These are phyloP conservation scores for Botrytis squamosa DNA, from an alignment of 2,329 filamentous ascomycete species.

Conservation along the genomic window DNA sequence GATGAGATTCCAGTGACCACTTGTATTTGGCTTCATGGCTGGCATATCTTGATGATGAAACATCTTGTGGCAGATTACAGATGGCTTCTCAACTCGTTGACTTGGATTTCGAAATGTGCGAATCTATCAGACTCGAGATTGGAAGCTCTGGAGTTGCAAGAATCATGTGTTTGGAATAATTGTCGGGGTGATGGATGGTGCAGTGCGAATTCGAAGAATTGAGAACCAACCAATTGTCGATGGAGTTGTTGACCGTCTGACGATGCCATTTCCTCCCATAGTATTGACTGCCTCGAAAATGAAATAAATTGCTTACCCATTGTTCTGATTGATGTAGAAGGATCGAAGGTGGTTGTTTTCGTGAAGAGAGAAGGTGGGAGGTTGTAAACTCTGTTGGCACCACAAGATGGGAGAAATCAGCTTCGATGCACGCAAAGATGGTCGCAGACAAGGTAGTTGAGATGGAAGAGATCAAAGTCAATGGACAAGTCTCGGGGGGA, in stretches of 20 bases:
- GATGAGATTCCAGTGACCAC: slow-evolving; percentile 12
- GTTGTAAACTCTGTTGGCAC: slow-evolving; percentile 14
- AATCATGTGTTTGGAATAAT: background rate
- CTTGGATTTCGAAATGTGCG: background rate
- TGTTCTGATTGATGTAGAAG: slow-evolving; percentile 36
- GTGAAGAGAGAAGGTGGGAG: slow-evolving; percentile 18
- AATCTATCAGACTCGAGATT: slow-evolving; percentile 6
- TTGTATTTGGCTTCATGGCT: slow-evolving; percentile 3
- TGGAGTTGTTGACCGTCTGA: background rate
- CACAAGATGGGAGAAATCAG: slow-evolving; percentile 12
- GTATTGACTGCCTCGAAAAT: slow-evolving; percentile 26
- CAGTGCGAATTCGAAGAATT: background rate
- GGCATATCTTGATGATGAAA: slow-evolving; percentile 3
- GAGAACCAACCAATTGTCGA: background rate
- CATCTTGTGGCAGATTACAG: background rate
- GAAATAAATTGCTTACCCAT: slow-evolving; percentile 41
- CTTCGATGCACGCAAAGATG: background rate
- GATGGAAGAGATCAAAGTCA: background rate
- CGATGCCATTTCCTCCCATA: slow-evolving; percentile 18
- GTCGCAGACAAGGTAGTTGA: background rate
- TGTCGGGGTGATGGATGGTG: background rate
- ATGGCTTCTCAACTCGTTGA: background rate
- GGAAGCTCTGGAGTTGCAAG: background rate
- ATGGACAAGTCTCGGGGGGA: background rate
- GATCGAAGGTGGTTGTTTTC: slow-evolving; percentile 36